These are phyloP conservation scores for Solanum gracilifrons DNA, from an alignment of 257 asterid species.

Conservation along the genomic window DNA sequence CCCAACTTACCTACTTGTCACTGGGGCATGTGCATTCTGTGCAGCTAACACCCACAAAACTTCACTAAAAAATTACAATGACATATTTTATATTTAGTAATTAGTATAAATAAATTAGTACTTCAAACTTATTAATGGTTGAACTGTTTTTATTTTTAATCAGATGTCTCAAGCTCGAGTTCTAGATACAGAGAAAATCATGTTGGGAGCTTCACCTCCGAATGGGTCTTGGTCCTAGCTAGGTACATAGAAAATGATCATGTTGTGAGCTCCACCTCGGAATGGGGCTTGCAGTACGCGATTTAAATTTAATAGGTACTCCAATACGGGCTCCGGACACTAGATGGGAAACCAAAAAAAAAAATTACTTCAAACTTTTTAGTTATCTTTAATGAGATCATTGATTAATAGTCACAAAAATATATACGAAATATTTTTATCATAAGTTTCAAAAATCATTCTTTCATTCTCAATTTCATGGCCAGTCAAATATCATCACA, in stretches of 20 bases:
- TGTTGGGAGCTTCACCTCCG: not conserved
- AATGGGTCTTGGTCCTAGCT: no score
- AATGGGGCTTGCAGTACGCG: not conserved
- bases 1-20: constrained; percentile 22
- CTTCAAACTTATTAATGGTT: not conserved
- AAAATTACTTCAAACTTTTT: not conserved
- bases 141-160: no score
- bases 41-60: not conserved
- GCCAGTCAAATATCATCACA: not conserved
- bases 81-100: not conserved
- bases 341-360: not conserved
- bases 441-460: not conserved
- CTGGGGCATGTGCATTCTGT: not conserved
- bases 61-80: not conserved
- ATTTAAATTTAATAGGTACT: no score
- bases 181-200: no score
- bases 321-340: not conserved
- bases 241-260: no score
- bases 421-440: no score
- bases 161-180: rapidly evolving
- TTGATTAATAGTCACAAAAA: not conserved
- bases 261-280: no score
- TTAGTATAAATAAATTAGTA: no score
- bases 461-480: not conserved
- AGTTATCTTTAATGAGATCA: not conserved